Base-by-base conservation (phyloP, 2,329 filamentous ascomycete genomes). In the Cercospora sp. region DNA sequence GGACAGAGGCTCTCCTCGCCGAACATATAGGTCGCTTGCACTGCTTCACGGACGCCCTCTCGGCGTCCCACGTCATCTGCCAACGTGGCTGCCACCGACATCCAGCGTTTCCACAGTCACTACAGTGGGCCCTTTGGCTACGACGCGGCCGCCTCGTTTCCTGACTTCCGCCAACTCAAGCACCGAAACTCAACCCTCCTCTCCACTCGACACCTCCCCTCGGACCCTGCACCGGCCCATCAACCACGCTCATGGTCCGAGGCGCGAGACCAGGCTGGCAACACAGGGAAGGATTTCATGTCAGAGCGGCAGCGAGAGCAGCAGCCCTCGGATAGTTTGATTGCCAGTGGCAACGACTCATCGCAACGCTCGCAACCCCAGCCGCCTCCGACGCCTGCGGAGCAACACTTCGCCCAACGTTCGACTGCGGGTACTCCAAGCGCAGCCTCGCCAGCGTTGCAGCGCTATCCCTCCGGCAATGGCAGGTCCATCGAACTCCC, bases 251-350 rank as follows among this genome's bases (percentile, higher is more conserved):
- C 74, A 78, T 78, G 77, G 73, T 77, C 76, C 64, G 67, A 68
- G 60, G 61, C 69, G 62, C 67, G 68, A 68, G 72, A 60, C 40
- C 69, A 68, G 59, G 64, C 73, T 72, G 74, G 74, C 67, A 68
- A 68, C 60, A 60, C 68, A 72, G 72, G 73, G 69, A 74, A 76
- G 72, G 70, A 72, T 74, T 77, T 75, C 70, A 79, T 79, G 77
- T 78, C 77, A 75, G 73, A 77, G 66, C 72, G 74, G 68, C 61
- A 70, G 60, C 59, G 53, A 65, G 73, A 74, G 51, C 73, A 74
- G 64, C 67, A 66, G 67, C 70, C 69, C 67, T 65, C 69, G 64
- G 74, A 73, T 68, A 72, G 40, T 69, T 74, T 66, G 65, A 72
- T 62, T 60, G 61, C 64, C 36, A 59, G 60, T 66, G 70, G 63